phyloP scores from a whole-genome alignment of 1,284 basidiomycete species.

The Moesziomyces sp. region DNA sequence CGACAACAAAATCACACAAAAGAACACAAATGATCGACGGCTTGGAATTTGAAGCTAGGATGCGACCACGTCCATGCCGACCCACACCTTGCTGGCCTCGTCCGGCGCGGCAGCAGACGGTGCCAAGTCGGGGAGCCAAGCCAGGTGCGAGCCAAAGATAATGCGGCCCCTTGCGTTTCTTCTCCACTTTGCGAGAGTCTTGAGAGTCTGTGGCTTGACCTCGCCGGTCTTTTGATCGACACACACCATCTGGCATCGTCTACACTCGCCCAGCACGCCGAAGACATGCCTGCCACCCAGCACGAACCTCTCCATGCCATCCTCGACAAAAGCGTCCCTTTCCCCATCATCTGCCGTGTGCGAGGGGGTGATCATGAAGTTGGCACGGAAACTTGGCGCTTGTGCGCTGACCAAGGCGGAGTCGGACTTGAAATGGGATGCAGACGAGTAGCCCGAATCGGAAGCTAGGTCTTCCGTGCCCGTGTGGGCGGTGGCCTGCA shows the following conservation, averaged over 20 bases:
- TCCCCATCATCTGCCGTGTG: background rate
- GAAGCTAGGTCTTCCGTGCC: conserved; percentile 27
- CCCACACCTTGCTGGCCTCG: conserved; percentile 19
- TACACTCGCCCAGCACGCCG: conserved; percentile 44
- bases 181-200: conserved; percentile 34
- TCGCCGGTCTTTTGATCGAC: conserved; percentile 47
- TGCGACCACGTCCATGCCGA: conserved; percentile 32
- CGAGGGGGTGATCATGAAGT: conserved; percentile 42
- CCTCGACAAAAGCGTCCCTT: conserved; percentile 24
- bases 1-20: background rate
- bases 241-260: conserved; percentile 53
- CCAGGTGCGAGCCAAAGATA: conserved; percentile 41
- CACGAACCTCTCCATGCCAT: conserved; percentile 22
- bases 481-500: conserved; percentile 3
- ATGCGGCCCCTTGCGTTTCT: conserved; percentile 37
- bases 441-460: conserved; percentile 41
- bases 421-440: conserved; percentile 7
- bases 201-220: conserved; percentile 38
- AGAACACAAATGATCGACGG: too few relatives aligned
- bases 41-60: background rate
- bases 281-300: conserved; percentile 39
- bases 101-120: background rate
- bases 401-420: background rate
- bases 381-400: conserved; percentile 48
- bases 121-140: conserved; percentile 30